phyloP scores from a whole-genome alignment of 2,329 filamentous ascomycete species.

The Aureobasidium melanogenum region DNA sequence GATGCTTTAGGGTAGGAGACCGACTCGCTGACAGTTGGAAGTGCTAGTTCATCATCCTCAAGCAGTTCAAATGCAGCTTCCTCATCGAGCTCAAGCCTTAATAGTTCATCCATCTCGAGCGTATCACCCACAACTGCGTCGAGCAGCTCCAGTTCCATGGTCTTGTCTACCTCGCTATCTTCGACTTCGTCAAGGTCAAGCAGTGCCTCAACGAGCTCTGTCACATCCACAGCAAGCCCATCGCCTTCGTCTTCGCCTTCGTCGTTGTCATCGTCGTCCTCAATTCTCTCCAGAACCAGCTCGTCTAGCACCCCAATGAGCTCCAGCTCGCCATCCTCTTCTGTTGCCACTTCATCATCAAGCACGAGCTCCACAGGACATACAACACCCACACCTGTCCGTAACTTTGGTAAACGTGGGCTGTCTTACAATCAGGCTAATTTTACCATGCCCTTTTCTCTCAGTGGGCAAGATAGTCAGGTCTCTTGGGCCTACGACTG shows the following conservation, averaged over 20 bases:
- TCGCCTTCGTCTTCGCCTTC: not conserved
- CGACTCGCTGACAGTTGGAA: not conserved
- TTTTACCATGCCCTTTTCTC: conserved; percentile 42
- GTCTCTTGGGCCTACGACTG: conserved; percentile 24
- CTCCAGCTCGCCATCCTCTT: not conserved
- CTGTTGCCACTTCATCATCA: not conserved
- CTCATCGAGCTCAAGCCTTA: not conserved
- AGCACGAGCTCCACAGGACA: not conserved
- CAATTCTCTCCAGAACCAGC: not conserved
- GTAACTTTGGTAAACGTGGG: conserved; percentile 48
- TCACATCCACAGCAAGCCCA: not conserved
- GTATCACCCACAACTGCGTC: not conserved
- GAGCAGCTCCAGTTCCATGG: not conserved
- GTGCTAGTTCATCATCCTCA: not conserved
- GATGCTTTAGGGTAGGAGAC: not conserved
- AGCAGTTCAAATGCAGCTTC: not conserved
- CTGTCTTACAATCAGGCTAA: conserved; percentile 53
- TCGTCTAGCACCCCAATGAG: not conserved
- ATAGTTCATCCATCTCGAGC: not conserved
- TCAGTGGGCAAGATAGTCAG: conserved; percentile 17
- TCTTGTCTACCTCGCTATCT: not conserved
- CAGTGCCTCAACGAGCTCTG: not conserved
- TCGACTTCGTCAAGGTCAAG: not conserved
- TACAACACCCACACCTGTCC: conserved; percentile 11
- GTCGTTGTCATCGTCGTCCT: not conserved